A percentile compares a stretch with the other conserved stretches of the same genome.
Conservation (phyloP, 305 asterid species). For the Caryopteris hybrid region DNA sequence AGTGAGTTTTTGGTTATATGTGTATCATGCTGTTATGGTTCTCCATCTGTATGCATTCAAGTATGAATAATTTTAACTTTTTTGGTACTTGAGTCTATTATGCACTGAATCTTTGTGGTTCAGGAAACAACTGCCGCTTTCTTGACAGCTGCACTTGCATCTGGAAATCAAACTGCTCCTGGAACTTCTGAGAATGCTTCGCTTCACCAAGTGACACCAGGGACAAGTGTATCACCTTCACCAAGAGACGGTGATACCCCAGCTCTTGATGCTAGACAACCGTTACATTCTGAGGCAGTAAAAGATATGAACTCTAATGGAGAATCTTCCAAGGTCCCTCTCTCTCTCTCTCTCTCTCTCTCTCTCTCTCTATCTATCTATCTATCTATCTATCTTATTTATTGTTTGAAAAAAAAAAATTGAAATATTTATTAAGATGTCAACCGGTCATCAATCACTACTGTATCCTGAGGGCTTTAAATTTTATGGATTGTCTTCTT, state of each 20-base stretch:
- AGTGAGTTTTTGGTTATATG: background rate
- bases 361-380: too few relatives aligned
- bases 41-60: background rate
- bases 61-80: background rate
- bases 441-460: too few relatives aligned
- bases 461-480: slow-evolving; percentile 9
- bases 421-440: too few relatives aligned
- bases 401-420: too few relatives aligned
- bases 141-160: slow-evolving; percentile 74
- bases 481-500: slow-evolving; percentile 9
- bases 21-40: background rate
- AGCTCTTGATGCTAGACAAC: slow-evolving; percentile 31
- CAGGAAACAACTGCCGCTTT: slow-evolving; percentile 83
- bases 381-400: too few relatives aligned
- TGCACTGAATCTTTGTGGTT: slow-evolving; percentile 21
- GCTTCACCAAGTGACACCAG: slow-evolving; percentile 44
- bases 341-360: slow-evolving; percentile 5
- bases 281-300: slow-evolving; percentile 28
- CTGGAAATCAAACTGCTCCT: slow-evolving; percentile 41
- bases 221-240: slow-evolving; percentile 29
- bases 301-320: slow-evolving; percentile 30
- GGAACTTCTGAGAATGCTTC: slow-evolving; percentile 38
- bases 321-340: slow-evolving; percentile 43
- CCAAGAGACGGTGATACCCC: slow-evolving; percentile 15
- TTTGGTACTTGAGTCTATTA: slow-evolving; percentile 2